Percentiles rank a stretch among this genome's conserved stretches.
Evolutionary conservation across 139 green algal genomes (phyloP).

Genomic region (Chlorella sp.): DNA sequence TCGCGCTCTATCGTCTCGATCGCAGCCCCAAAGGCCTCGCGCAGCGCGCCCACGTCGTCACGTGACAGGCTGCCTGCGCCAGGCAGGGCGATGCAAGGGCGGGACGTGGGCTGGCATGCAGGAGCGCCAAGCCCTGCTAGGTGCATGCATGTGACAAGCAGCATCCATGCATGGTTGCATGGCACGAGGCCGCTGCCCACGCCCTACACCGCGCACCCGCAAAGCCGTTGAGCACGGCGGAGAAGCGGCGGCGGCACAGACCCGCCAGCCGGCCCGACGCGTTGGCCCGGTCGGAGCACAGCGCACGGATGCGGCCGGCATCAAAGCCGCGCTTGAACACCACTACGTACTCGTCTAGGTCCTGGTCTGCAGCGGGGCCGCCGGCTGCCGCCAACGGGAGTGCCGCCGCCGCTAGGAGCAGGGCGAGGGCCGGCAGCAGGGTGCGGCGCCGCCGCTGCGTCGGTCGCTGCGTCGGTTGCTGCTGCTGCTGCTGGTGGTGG

Average conservation of each 20-base stretch:
- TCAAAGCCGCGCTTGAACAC: conserved; percentile 26
- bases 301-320: not conserved
- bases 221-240: conserved; percentile 17
- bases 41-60: not conserved
- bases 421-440: not conserved
- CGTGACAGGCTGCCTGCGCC: not conserved
- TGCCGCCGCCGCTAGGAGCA: not conserved
- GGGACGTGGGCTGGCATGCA: not conserved
- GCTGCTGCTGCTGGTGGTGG: not conserved
- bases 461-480: not conserved
- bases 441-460: not conserved
- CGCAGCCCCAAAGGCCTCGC: not conserved
- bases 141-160: not conserved
- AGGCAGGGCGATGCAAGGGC: not conserved
- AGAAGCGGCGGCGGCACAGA: conserved; percentile 18
- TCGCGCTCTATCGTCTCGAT: conserved; percentile 27
- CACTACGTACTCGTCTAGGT: conserved; percentile 1
- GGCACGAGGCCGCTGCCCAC: not conserved
- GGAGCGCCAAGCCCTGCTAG: not conserved
- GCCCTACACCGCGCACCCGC: not conserved
- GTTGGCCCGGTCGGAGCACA: not conserved
- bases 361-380: not conserved
- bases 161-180: not conserved
- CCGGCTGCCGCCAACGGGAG: not conserved
- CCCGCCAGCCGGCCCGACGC: not conserved